Evolutionary conservation across 371 early-diverging fungal species (phyloP).

Genomic region (Aphelidium insulamus): DNA sequence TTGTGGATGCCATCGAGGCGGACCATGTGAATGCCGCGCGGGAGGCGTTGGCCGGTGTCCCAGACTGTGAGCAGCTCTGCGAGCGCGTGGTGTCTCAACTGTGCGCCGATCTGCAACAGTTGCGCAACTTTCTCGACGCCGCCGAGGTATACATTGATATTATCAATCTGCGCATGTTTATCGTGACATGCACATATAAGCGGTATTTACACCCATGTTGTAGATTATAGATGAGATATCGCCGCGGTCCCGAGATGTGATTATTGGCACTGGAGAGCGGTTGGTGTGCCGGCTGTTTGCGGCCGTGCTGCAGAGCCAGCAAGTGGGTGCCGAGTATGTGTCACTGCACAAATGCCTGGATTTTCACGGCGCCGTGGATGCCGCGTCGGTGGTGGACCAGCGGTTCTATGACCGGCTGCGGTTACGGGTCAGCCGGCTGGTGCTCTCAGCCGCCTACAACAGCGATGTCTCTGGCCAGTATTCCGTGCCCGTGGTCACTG

Average conservation of each 20-base stretch:
- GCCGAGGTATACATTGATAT: constrained; percentile 39
- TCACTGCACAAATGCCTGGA: constrained; percentile 62
- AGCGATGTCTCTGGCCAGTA: constrained; percentile 35
- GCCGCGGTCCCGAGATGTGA: constrained; percentile 79
- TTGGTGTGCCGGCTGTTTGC: constrained; percentile 74
- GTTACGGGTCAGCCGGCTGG: constrained; percentile 38
- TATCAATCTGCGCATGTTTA: neutral
- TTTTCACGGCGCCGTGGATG: constrained; percentile 40
- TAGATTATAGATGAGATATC: constrained; percentile 88
- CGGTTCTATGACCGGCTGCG: constrained; percentile 74
- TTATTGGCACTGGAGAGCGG: constrained; percentile 84
- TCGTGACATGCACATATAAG: neutral
- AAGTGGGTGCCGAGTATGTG: constrained; percentile 61
- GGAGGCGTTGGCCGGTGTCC: constrained; percentile 21
- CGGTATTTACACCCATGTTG: neutral
- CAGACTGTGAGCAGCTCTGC: constrained; percentile 19
- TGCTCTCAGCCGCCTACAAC: too few species aligned
- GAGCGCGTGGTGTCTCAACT: constrained; percentile 31
- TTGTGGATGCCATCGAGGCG: constrained; percentile 49
- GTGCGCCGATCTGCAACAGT: constrained; percentile 42
- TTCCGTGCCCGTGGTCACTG: constrained; percentile 64
- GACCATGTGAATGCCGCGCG: constrained; percentile 53
- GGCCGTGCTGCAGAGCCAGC: constrained; percentile 42
- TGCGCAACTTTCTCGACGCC: constrained; percentile 71
- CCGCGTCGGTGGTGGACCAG: constrained; percentile 73